phyloP scores from a whole-genome alignment of 2,329 filamentous ascomycete genomes.

The Aspergillus sp. region DNA sequence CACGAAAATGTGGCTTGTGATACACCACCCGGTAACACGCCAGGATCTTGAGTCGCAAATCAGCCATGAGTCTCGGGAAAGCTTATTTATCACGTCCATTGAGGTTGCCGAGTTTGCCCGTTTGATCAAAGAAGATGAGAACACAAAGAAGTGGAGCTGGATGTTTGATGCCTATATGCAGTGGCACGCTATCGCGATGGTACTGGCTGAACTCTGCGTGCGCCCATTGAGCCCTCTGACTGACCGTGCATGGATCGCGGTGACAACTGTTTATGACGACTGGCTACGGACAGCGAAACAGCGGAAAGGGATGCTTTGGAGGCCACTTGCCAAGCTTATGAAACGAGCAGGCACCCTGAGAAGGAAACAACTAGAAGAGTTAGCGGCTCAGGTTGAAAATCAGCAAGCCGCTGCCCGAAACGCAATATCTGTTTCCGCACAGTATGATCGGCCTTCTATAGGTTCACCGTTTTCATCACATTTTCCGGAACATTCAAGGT shows the following conservation, averaged over 20 bases:
- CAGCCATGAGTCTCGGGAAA: conserved; percentile 63
- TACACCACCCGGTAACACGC: conserved; percentile 72
- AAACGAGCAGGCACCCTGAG: conserved; percentile 57
- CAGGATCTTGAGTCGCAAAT: conserved; percentile 53
- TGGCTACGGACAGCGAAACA: conserved; percentile 36
- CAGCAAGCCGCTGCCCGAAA: conserved; percentile 7
- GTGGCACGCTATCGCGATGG: conserved; percentile 57
- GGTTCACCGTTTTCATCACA: conserved; percentile 20
- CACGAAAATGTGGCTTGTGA: conserved; percentile 74
- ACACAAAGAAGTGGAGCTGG: conserved; percentile 65
- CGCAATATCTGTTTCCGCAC: conserved; percentile 1
- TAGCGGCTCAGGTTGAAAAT: conserved; percentile 21
- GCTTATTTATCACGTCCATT: conserved; percentile 69
- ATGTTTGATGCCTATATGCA: conserved; percentile 64
- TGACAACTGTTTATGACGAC: conserved; percentile 48
- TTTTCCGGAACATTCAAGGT: conserved; percentile 15
- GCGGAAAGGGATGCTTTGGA: conserved; percentile 62
- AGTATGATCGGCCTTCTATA: conserved; percentile 7
- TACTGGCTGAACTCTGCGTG: conserved; percentile 58
- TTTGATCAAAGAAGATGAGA: conserved; percentile 63
- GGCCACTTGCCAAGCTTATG: conserved; percentile 61
- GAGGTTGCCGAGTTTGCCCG: conserved; percentile 73
- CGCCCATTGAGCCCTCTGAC: conserved; percentile 57
- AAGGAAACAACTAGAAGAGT: conserved; percentile 46
- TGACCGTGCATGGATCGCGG: conserved; percentile 60